A percentile compares a stretch with the other conserved stretches of the same genome.
These are phyloP conservation scores for Cinchona pubescens DNA, from an alignment of 257 asterid genomes.

Conservation along the genomic window DNA sequence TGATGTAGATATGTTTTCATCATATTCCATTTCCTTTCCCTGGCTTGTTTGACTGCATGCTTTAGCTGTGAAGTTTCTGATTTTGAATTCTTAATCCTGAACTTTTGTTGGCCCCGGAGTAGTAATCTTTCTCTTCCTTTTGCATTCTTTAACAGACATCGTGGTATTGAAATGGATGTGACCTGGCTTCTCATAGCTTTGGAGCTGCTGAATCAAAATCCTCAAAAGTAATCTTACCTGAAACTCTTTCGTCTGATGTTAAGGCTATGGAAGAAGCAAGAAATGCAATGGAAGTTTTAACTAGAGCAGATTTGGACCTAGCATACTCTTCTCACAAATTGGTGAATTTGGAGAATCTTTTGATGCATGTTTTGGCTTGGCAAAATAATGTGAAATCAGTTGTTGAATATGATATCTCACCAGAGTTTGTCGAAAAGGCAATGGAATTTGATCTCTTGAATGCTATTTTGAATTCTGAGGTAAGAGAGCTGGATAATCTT, in stretches of 20 bases:
- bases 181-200: slow-evolving; percentile 8
- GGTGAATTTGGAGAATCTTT: slow-evolving; percentile 56
- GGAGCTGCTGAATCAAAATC: slow-evolving; percentile 25
- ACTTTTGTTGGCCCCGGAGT: background rate
- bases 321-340: slow-evolving; percentile 62
- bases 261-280: slow-evolving; percentile 33
- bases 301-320: slow-evolving; percentile 39
- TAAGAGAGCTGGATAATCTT: slow-evolving; percentile 52
- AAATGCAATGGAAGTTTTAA: slow-evolving; percentile 39
- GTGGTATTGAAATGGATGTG: slow-evolving; percentile 24
- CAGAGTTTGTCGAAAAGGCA: slow-evolving; percentile 56
- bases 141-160: slow-evolving; percentile 13
- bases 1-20: background rate
- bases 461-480: slow-evolving; percentile 57
- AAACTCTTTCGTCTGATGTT: slow-evolving; percentile 23
- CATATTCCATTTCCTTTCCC: background rate
- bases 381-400: slow-evolving; percentile 47
- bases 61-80: background rate
- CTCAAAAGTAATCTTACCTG: slow-evolving; percentile 27
- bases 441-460: slow-evolving; percentile 55
- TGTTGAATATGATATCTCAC: slow-evolving; percentile 51
- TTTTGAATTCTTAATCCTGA: background rate
- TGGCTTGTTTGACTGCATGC: background rate
- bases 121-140: slow-evolving; percentile 5
- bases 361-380: slow-evolving; percentile 40